Conservation (phyloP, 2,329 filamentous ascomycete genomes). For the Metarhizium rileyi region DNA sequence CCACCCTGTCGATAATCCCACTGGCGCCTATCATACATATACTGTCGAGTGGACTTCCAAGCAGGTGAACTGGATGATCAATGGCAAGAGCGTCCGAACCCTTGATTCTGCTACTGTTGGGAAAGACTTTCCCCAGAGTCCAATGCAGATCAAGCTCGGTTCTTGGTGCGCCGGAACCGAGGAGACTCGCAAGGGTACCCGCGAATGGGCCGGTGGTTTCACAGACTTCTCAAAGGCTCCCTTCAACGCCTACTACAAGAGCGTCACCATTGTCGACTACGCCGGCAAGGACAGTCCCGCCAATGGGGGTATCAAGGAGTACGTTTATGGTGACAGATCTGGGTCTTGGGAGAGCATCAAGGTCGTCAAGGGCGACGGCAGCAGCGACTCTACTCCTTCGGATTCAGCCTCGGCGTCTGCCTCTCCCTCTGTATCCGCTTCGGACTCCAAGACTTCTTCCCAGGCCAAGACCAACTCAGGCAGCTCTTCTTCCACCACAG, state of each 20-base stretch:
- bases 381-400: conserved; percentile 59
- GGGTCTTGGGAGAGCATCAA: conserved; percentile 34
- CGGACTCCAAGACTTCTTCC: too few species aligned
- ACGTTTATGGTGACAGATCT: conserved; percentile 30
- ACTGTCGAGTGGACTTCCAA: conserved; percentile 58
- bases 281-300: conserved; percentile 24
- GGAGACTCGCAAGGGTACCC: conserved; percentile 58
- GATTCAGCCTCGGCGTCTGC: conserved; percentile 43
- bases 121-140: conserved; percentile 60
- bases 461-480: too few species aligned
- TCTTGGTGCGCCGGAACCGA: conserved; percentile 53
- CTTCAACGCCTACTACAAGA: conserved; percentile 35
- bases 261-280: conserved; percentile 33
- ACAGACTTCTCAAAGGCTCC: conserved; percentile 34
- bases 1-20: conserved; percentile 43
- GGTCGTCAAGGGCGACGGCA: conserved; percentile 63
- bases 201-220: conserved; percentile 56
- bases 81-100: conserved; percentile 51
- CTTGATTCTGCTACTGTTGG: conserved; percentile 47
- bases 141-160: conserved; percentile 61
- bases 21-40: conserved; percentile 51
- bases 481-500: too few species aligned
- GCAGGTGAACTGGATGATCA: conserved; percentile 53
- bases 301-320: conserved; percentile 29
- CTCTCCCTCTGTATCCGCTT: conserved; percentile 31